These are phyloP conservation scores for Globisporangium solare DNA, from an alignment of 352 stramenopile species.

Conservation along the genomic window DNA sequence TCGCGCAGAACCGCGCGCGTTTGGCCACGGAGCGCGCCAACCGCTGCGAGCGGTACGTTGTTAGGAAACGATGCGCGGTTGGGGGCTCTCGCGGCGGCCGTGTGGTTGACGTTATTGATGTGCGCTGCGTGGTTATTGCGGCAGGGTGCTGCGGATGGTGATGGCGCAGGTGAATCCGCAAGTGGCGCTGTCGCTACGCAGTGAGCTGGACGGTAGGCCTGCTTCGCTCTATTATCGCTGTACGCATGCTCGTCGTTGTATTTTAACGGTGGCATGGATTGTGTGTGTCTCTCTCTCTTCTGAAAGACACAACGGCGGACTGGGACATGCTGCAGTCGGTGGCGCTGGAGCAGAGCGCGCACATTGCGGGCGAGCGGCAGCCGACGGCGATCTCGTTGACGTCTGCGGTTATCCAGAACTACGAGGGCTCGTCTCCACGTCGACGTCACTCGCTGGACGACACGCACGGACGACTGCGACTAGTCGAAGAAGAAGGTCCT, in stretches of 20 bases:
- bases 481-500: not conserved
- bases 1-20: conserved; percentile 65
- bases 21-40: conserved; percentile 55
- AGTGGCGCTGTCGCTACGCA: conserved; percentile 11
- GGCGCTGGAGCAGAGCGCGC: conserved; percentile 2
- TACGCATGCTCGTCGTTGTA: not conserved
- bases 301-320: conserved; percentile 8
- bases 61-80: no score
- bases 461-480: not conserved
- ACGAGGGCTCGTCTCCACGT: not conserved
- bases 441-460: conserved; percentile 10
- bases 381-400: conserved; percentile 1
- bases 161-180: conserved; percentile 16
- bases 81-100: no score
- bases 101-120: conserved; percentile 4
- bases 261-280: not conserved
- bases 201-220: conserved; percentile 11
- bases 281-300: not conserved
- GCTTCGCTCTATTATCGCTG: no score
- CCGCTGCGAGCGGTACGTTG: conserved; percentile 49
- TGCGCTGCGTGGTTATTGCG: not conserved
- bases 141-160: conserved; percentile 16
- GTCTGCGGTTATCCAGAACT: conserved; percentile 2
- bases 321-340: conserved; percentile 19
- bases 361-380: not conserved